These are phyloP conservation scores for Helotiales sp. DNA, from an alignment of 2,329 filamentous ascomycete species.

Conservation along the genomic window DNA sequence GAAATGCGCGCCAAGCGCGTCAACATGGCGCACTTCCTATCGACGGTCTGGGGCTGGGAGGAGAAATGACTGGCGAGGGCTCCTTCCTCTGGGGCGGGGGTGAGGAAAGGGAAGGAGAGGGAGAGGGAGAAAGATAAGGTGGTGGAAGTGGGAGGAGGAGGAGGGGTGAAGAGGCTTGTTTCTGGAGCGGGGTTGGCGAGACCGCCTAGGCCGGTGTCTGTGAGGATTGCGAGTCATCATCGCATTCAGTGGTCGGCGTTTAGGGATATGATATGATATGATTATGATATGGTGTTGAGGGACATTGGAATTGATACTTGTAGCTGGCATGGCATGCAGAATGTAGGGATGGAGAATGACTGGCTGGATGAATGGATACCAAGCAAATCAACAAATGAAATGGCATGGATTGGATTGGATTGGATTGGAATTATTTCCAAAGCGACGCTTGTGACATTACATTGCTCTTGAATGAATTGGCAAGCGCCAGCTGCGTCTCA, in stretches of 20 bases:
- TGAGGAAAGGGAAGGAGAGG: background rate
- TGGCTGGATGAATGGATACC: background rate
- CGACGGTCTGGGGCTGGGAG: constrained; percentile 97
- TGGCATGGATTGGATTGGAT: background rate
- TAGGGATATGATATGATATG: background rate
- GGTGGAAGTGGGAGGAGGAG: background rate
- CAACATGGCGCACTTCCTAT: constrained; percentile 94
- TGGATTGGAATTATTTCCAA: too few relatives aligned
- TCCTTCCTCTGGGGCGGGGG: background rate
- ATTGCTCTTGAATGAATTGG: too few relatives aligned
- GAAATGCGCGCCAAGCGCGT: constrained; percentile 96
- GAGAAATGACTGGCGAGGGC: constrained; percentile 20
- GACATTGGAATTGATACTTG: background rate
- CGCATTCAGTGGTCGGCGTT: background rate
- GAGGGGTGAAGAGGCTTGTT: background rate
- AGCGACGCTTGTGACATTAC: too few relatives aligned
- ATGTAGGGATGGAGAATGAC: background rate
- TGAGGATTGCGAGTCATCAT: background rate
- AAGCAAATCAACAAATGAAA: background rate
- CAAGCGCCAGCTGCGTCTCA: background rate
- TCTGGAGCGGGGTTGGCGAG: background rate
- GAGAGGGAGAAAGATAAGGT: background rate
- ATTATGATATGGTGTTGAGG: background rate
- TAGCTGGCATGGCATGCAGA: background rate
- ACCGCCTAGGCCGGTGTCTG: background rate